Base-by-base conservation (phyloP, 2,329 filamentous ascomycete species). In the Xylaria sp. region DNA sequence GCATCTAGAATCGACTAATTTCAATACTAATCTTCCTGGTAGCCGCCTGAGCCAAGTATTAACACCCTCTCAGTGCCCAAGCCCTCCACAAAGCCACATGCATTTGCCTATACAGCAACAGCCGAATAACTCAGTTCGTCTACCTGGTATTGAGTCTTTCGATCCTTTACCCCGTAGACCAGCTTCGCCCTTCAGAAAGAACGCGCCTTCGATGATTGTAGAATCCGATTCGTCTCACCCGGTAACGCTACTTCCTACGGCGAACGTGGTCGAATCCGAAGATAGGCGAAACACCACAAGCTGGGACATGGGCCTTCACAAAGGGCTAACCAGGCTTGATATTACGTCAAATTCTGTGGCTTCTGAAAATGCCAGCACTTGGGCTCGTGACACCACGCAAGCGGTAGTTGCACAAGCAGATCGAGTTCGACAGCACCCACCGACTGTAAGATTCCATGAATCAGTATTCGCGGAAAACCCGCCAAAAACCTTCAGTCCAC, bases 71-170 rank as follows among this genome's bases (percentile, higher is more conserved):
- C 89, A 84, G 72, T 86, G 82, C 81, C 88, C 81, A 78, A 78
- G 65, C 57, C 89, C 78, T 76, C 88, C 76, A 81, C 87, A 82
- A 76, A 86, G 67, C 77, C 86, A 77, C 78, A 88, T 80, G 77
- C 87, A 79, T 73, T 81, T 84, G 39, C 82, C 80, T 48, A 84
- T 79, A 65, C 79, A 77, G 60, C 82, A 79, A 6, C 78, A 79
- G 79, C 84, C 80, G 76, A 89, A 91, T 74, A 87, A 85, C 7
- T 81, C 86, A 4, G 84, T 93, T 15, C 89, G 93, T 48, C 86
- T 98, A 15, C 94, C 94, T 0, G 94, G 94, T 15, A 98, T 98
- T 73, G 94, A 97, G 78, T 97, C 93, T 18, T 97, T 98, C 75
- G 94, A 95, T 76, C 90, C 93, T 65, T 84, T 92, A 28, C 91